Evolutionary conservation across 768 basidiomycete genomes (phyloP), one percentile per base, ranked within the genome.

Genomic region (Boletus bicolor): DNA sequence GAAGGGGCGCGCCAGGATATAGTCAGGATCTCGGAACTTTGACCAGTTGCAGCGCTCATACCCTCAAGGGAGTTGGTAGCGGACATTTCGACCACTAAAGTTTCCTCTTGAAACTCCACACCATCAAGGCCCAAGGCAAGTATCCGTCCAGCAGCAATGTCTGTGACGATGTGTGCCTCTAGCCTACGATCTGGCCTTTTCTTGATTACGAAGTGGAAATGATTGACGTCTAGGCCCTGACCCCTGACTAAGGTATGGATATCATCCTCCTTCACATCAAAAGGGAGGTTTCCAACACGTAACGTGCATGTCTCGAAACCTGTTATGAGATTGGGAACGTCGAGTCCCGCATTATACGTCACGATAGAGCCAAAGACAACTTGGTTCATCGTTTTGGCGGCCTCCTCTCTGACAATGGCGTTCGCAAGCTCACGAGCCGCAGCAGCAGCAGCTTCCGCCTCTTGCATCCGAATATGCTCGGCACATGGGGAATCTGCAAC

Each of bases 271-370:
- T 66, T 75, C 3, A 73, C 72, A 36, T 79, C 67, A 21, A 54
- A 44, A 0, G 82, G 80, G 30, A 85, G 69, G 53, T 77, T 77
- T 49, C 68, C 72, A 44, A 85, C 67, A 2, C 65, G 75, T 26
- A 85, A 64, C 10, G 73, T 73, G 60, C 78, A 80, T 7, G 78
- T 75, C 41, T 85, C 80, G 57, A 82, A 84, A 5, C 81, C 82
- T 17, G 77, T 72, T 28, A 81, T 64, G 32, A 82, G 57, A 34
- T 71, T 64, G 38, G 67, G 67, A 38, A 85, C 69, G n/a, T 76
- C 68, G 36, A 82, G 63, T 6, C 84, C 84, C 3, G 80, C 77
- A 30, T 72, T 72, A 41, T 73, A 83, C 3, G 80, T 80, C 19
- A 81, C 76, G 41, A 84, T 68, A 43, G 75, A 77, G 7, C 76